Evolutionary conservation across 2,329 filamentous ascomycete genomes (phyloP).

Genomic region (Chaetomium globosum): DNA sequence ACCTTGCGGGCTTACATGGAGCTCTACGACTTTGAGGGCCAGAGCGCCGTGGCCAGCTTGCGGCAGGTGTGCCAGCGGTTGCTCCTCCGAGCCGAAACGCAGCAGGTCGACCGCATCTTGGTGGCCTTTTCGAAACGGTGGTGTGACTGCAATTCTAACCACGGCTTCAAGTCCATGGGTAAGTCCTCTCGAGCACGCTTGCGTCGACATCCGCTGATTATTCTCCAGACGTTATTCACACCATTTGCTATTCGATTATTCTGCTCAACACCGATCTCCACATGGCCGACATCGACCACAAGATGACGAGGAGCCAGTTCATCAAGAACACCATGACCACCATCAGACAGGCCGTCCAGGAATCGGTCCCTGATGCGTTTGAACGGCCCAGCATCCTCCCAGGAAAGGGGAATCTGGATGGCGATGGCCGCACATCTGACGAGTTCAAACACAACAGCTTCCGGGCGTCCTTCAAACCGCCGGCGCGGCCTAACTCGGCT

Average conservation of each 20-base stretch:
- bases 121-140: constrained; percentile 86
- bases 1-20: constrained; percentile 82
- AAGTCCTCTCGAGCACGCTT: constrained; percentile 41
- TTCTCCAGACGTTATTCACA: constrained; percentile 82
- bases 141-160: constrained; percentile 89
- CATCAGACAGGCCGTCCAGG: constrained; percentile 73
- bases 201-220: background rate
- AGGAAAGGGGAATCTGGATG: constrained; percentile 43
- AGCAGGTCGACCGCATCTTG: constrained; percentile 93
- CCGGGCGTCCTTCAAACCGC: constrained; percentile 56
- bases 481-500: constrained; percentile 50
- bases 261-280: constrained; percentile 95
- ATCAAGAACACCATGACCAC: constrained; percentile 95
- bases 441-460: constrained; percentile 49
- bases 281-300: constrained; percentile 89
- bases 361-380: constrained; percentile 70
- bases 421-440: constrained; percentile 39
- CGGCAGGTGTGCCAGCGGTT: constrained; percentile 80
- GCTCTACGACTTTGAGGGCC: constrained; percentile 80
- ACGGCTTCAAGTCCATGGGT: constrained; percentile 90
- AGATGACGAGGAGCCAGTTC: constrained; percentile 95
- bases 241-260: constrained; percentile 94
- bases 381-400: constrained; percentile 61
- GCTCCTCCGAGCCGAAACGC: constrained; percentile 85
- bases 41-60: constrained; percentile 77